Evolutionary conservation across 2,329 filamentous ascomycete species (phyloP).

Genomic region (Penicillium sp.): DNA sequence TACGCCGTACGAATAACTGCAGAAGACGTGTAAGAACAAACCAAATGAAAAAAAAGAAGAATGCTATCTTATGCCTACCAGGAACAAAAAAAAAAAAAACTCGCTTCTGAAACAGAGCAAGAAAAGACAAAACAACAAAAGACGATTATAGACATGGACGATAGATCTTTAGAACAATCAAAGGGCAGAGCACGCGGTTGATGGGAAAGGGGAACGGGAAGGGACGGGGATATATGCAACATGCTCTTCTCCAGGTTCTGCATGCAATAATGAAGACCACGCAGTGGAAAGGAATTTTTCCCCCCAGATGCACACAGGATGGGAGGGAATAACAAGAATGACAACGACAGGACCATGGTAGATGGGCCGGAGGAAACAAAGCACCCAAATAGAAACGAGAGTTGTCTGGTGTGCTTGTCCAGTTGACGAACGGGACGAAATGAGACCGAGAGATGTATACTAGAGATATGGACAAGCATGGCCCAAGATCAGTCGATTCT

Average conservation of each 20-base stretch:
- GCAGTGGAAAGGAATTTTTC: conserved; percentile 7
- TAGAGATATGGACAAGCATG: neutral
- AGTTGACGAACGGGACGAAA: neutral
- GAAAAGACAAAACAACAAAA: conserved; percentile 12
- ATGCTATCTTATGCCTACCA: conserved; percentile 29
- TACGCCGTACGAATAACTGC: conserved; percentile 15
- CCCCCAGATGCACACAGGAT: conserved; percentile 4
- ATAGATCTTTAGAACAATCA: conserved; percentile 25
- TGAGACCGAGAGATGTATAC: neutral
- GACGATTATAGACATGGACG: conserved; percentile 29
- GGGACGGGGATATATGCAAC: conserved; percentile 22
- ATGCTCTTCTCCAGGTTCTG: conserved; percentile 14
- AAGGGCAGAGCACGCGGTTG: conserved; percentile 13
- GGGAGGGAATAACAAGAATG: conserved; percentile 1
- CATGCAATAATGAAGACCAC: conserved; percentile 7
- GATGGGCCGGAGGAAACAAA: neutral
- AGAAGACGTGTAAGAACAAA: conserved; percentile 6
- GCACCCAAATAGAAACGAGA: conserved; percentile 1
- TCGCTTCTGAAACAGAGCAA: conserved; percentile 29
- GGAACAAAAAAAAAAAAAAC: conserved; percentile 19
- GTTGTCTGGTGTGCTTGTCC: neutral
- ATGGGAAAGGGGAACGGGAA: conserved; percentile 10
- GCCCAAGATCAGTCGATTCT: neutral
- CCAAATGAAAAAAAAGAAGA: conserved; percentile 13
- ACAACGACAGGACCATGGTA: conserved; percentile 4